Percentiles rank a stretch among this genome's conserved stretches.
phyloP scores from a whole-genome alignment of 306 rosid genomes.

The Gastrolobium villosum region DNA sequence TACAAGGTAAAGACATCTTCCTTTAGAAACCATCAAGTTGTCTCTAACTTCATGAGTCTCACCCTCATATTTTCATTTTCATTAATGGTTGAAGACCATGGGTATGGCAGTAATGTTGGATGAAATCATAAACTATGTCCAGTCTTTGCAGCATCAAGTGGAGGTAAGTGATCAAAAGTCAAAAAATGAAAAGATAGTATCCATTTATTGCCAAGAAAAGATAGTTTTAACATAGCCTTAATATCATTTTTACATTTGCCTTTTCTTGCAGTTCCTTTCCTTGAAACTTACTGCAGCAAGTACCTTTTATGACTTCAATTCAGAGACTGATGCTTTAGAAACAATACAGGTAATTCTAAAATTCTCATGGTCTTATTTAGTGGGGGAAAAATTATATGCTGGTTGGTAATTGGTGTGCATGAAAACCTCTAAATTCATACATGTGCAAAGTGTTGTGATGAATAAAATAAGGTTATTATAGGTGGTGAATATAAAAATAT shows the following conservation, averaged over 20 bases:
- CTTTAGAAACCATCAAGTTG: not conserved
- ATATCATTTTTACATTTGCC: constrained; percentile 11
- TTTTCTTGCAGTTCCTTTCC: constrained; percentile 83
- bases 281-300: constrained; percentile 95
- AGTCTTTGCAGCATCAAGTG: constrained; percentile 95
- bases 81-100: constrained; percentile 77
- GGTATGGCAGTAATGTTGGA: constrained; percentile 99
- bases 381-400: not conserved
- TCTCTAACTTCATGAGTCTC: constrained; percentile 24
- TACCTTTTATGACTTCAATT: constrained; percentile 79
- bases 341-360: constrained; percentile 72
- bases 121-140: constrained; percentile 97
- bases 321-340: constrained; percentile 74
- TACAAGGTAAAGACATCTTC: constrained; percentile 69
- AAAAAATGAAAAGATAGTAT: not conserved
- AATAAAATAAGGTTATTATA: constrained; percentile 30
- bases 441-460: constrained; percentile 33
- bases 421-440: constrained; percentile 24
- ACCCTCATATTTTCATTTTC: not conserved
- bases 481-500: constrained; percentile 20
- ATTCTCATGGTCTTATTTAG: constrained; percentile 11
- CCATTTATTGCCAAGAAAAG: not conserved
- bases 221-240: not conserved
- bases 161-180: constrained; percentile 66
- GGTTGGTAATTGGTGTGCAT: constrained; percentile 20